Conservation (phyloP, 352 stramenopile species). For the Blastocystis sp. region DNA sequence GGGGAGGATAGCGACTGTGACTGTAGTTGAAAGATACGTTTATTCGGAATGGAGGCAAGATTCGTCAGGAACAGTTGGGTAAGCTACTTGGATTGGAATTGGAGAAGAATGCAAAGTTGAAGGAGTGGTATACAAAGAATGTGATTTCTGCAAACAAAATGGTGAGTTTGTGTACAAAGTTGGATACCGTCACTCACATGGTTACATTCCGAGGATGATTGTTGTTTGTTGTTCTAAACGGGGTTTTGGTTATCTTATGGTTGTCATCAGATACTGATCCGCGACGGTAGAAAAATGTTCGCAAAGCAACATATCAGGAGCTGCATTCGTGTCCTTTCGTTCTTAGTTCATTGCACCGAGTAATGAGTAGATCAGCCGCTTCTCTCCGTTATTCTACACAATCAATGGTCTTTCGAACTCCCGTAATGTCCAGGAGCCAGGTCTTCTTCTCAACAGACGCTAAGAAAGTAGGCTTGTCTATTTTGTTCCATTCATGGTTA, state of each 20-base stretch:
- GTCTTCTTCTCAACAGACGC: slow-evolving; percentile 45
- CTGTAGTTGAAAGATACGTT: slow-evolving; percentile 23
- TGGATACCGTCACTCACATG: background rate
- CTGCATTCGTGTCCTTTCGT: slow-evolving; percentile 55
- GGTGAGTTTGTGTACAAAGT: background rate
- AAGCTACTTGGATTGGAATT: background rate
- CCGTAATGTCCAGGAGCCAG: background rate
- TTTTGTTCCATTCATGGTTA: background rate
- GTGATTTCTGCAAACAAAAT: background rate
- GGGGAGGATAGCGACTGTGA: background rate
- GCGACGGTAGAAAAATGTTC: slow-evolving; percentile 49
- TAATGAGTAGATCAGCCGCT: slow-evolving; percentile 29
- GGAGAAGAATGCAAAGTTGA: background rate
- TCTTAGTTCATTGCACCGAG: background rate
- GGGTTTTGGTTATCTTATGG: background rate
- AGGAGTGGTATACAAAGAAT: slow-evolving; percentile 17
- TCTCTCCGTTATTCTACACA: background rate
- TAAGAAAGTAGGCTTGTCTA: background rate
- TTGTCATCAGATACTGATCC: background rate
- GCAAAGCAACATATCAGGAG: slow-evolving; percentile 10
- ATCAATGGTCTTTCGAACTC: background rate
- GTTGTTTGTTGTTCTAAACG: slow-evolving; percentile 27
- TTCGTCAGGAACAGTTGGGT: background rate
- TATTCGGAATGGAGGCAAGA: slow-evolving; percentile 41
- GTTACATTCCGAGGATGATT: slow-evolving; percentile 36